Evolutionary conservation across 306 rosid genomes (phyloP), one percentile per base, ranked within the genome.

Genomic region (Inga laurina): DNA sequence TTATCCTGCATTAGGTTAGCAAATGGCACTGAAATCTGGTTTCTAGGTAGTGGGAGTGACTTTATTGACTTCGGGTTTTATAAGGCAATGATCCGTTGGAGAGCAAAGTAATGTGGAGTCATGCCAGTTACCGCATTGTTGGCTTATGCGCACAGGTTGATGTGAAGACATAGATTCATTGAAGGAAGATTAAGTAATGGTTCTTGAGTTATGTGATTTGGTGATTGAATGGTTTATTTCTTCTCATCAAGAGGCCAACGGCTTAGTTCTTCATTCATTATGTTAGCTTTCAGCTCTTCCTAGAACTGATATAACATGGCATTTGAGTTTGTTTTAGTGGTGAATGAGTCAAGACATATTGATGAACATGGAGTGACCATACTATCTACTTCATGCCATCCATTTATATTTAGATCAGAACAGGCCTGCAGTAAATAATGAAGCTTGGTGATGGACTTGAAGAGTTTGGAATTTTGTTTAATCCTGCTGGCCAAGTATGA

Each of bases 301-400:
- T 14, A 49, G 1, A 14, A 49, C 41, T 43, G 32, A 37, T 43
- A 70, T 70, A 70, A 70, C 32, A 70, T 43, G 43, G 51, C 32
- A 43, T 70, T 70, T 27, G 51, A 70, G 46, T 70, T 70, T 21
- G 75, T 43, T 70, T 67, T 66, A 32, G 45, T 15, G 72, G 75
- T 70, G 21, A 24, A 35, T 68, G 73, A 37, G 22, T 64, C 10
- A 16, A 5, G 11, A 18, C 72, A 15, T 39, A 39, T 69, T 70
- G 15, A 41, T 43, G 75, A 11, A 13, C 75, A 71, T 71, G 54
- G 44, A 22, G 6, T 41, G 35, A 71, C 75, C 22, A 34, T 70
- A n/a, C 37, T n/a, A n/a, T 71, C 10, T 71, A n/a, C 35, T 71
- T 43, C 35, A 43, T n/a, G 75, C 7, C 54, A 12, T 72, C 13